Evolutionary conservation across 2,329 filamentous ascomycete species (phyloP).

Genomic region (Xylariaceae sp.): DNA sequence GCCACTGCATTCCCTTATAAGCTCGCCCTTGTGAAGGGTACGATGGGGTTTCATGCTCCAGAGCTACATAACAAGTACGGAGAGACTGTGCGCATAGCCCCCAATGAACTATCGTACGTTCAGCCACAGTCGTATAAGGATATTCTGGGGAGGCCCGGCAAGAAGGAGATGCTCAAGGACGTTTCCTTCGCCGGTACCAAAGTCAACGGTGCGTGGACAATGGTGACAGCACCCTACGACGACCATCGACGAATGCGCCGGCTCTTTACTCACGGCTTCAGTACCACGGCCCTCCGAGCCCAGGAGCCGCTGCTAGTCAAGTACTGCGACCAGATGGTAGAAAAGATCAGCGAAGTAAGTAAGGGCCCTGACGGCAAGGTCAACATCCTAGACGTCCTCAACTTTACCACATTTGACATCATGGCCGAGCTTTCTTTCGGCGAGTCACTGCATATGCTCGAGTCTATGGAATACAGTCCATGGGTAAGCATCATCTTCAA

Average conservation of each 20-base stretch:
- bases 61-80: constrained; percentile 29
- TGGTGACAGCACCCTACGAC: constrained; percentile 10
- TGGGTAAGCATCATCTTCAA: constrained; percentile 26
- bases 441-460: constrained; percentile 27
- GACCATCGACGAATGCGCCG: constrained; percentile 23
- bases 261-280: constrained; percentile 23
- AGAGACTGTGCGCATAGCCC: constrained; percentile 26
- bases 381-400: constrained; percentile 18
- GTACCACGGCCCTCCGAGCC: constrained; percentile 18
- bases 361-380: no score
- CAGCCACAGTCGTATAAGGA: constrained; percentile 27
- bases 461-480: constrained; percentile 19
- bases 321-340: constrained; percentile 16
- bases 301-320: constrained; percentile 25
- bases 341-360: not conserved
- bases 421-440: constrained; percentile 33
- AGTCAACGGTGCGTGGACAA: constrained; percentile 14
- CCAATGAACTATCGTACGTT: constrained; percentile 31
- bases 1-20: constrained; percentile 33
- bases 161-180: constrained; percentile 20
- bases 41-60: constrained; percentile 25
- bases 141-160: constrained; percentile 15
- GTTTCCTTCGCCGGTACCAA: constrained; percentile 13
- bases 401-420: constrained; percentile 32
- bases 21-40: constrained; percentile 27